Conservation (phyloP, 2,329 filamentous ascomycete species). For the Passalora sequoiae region DNA sequence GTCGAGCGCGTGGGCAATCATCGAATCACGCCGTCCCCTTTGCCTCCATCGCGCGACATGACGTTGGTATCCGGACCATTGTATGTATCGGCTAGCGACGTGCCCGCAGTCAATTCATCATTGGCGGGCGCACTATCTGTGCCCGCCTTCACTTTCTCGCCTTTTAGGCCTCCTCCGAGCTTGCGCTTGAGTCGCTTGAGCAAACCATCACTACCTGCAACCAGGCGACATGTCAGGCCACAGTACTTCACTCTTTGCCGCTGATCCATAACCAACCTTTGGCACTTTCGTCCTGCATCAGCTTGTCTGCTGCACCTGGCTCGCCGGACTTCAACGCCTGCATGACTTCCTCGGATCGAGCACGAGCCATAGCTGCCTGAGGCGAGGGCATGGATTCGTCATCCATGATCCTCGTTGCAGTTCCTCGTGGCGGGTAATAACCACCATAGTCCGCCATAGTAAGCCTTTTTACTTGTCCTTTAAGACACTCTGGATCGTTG, state of each 20-base stretch:
- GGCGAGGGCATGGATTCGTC: conserved; percentile 22
- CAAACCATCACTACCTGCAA: neutral
- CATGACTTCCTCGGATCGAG: conserved; percentile 24
- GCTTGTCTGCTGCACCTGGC: conserved; percentile 23
- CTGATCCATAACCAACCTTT: no score
- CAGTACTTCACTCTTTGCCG: no score
- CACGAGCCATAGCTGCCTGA: conserved; percentile 23
- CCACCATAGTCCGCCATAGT: no score
- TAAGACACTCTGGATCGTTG: no score
- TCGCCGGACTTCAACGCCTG: conserved; percentile 25
- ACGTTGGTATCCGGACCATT: neutral
- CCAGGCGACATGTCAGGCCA: no score
- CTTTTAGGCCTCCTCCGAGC: conserved; percentile 1
- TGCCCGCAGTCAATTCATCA: neutral
- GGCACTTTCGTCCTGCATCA: conserved; percentile 15
- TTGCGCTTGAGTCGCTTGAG: neutral
- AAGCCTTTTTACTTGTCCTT: no score
- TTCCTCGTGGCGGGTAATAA: no score
- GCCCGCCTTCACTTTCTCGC: neutral
- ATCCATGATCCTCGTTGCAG: conserved; percentile 22
- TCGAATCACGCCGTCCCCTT: conserved; percentile 5
- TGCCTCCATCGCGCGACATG: conserved; percentile 5
- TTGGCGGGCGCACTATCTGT: neutral
- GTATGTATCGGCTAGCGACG: neutral
- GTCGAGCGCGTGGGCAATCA: neutral